phyloP scores from a whole-genome alignment of 1,284 basidiomycete genomes.

The Ceratobasidium sp. region DNA sequence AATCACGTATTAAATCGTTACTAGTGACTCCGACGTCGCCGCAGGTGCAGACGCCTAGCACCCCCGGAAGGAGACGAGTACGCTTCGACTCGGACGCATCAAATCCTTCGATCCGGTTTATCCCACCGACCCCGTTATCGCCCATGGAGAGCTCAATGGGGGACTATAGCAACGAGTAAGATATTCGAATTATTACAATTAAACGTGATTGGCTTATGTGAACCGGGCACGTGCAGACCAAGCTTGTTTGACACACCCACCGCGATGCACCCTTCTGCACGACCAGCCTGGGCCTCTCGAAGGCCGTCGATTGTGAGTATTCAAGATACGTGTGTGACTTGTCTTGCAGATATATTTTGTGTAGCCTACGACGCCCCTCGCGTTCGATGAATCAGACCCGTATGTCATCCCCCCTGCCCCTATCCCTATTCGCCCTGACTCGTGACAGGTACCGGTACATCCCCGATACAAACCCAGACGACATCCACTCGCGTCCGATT shows the following conservation, averaged over 20 bases:
- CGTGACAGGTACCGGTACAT: constrained; percentile 8
- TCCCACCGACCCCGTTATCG: constrained; percentile 22
- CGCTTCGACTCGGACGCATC: constrained; percentile 25
- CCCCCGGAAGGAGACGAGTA: constrained; percentile 18
- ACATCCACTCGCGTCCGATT: constrained; percentile 9
- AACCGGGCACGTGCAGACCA: constrained; percentile 36
- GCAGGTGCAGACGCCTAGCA: constrained; percentile 16
- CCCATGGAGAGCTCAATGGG: background rate
- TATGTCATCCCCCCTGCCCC: constrained; percentile 27
- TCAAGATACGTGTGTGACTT: background rate
- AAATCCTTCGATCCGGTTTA: constrained; percentile 24
- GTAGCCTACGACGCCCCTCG: constrained; percentile 31
- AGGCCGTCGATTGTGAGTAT: constrained; percentile 25
- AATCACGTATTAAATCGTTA: background rate
- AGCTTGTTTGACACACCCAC: constrained; percentile 37
- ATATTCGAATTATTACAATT: constrained; percentile 8
- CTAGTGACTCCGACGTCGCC: constrained; percentile 22
- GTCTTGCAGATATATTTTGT: background rate
- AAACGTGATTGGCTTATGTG: constrained; percentile 11
- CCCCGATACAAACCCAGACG: constrained; percentile 2
- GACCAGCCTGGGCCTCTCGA: constrained; percentile 20
- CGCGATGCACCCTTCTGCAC: constrained; percentile 13
- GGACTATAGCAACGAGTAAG: constrained; percentile 30
- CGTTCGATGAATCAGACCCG: constrained; percentile 19
- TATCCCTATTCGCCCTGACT: constrained; percentile 27